A percentile compares a stretch with the other conserved stretches of the same genome.
phyloP scores from a whole-genome alignment of 192 early-diverging fungal genomes.

The Pilaira anomala region DNA sequence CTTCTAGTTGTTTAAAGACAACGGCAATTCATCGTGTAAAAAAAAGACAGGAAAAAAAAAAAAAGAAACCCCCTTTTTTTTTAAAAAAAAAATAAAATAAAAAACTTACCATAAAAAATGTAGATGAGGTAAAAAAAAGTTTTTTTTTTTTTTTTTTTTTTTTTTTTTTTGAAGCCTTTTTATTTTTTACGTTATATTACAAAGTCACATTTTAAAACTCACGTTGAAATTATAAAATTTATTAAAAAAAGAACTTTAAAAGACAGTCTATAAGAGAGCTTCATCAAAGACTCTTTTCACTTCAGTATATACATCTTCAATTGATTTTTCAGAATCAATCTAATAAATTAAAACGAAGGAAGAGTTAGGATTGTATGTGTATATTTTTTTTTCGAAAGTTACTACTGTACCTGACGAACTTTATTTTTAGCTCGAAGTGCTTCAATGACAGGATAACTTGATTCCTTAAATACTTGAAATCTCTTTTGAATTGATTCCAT shows the following conservation, averaged over 20 bases:
- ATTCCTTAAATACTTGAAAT: slow-evolving; percentile 81
- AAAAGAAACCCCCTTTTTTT: background rate
- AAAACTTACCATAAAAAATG: background rate
- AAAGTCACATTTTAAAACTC: background rate
- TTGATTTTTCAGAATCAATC: slow-evolving; percentile 48
- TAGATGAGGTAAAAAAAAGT: background rate
- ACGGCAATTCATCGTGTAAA: background rate
- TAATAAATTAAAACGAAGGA: too few species aligned
- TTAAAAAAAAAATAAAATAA: background rate
- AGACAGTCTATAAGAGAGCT: background rate
- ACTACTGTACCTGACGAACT: slow-evolving; percentile 66
- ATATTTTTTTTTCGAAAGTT: background rate
- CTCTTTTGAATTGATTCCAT: slow-evolving; percentile 93
- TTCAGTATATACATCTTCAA: slow-evolving; percentile 66
- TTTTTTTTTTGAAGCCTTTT: too few species aligned
- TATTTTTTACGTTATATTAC: background rate
- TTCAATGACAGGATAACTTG: slow-evolving; percentile 88
- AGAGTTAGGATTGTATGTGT: background rate
- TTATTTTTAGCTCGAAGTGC: slow-evolving; percentile 69
- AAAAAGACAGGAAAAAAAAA: background rate
- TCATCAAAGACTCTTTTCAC: slow-evolving; percentile 59
- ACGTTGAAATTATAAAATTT: background rate
- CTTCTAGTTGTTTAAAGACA: background rate
- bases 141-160: too few species aligned
- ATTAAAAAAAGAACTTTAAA: background rate